Evolutionary conservation across 1,139 yeast species (phyloP).

Genomic region (Yamadazyma jaroonii): DNA sequence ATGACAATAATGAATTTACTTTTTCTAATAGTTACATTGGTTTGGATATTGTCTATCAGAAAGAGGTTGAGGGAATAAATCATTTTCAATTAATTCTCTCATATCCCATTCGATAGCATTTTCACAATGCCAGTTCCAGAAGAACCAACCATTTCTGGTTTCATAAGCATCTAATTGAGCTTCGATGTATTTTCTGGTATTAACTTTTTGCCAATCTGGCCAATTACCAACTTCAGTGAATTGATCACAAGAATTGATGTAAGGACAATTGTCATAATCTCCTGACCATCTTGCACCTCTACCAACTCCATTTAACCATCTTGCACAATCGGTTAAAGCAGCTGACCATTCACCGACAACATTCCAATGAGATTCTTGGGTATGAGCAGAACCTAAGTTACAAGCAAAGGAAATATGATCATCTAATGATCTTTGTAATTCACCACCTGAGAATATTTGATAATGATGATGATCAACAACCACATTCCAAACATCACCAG

Average conservation of each 20-base stretch:
- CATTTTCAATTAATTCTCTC: constrained; percentile 50
- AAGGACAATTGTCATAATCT: constrained; percentile 47
- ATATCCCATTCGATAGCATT: constrained; percentile 85
- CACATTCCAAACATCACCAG: constrained; percentile 55
- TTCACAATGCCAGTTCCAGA: constrained; percentile 95
- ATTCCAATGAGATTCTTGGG: constrained; percentile 65
- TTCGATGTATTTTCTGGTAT: constrained; percentile 73
- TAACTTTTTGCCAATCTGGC: constrained; percentile 53
- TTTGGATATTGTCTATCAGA: constrained; percentile 61
- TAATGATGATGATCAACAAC: constrained; percentile 90
- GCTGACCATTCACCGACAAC: constrained; percentile 93
- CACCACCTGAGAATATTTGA: constrained; percentile 73
- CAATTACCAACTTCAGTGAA: constrained; percentile 57
- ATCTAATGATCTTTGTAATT: constrained; percentile 54
- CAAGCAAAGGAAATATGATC: constrained; percentile 67
- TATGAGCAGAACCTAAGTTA: constrained; percentile 50
- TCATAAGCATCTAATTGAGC: constrained; percentile 89
- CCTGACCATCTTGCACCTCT: constrained; percentile 87
- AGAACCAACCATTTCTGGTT: constrained; percentile 73
- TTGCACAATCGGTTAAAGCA: constrained; percentile 90
- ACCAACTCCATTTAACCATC: constrained; percentile 90
- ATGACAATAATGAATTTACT: background rate
- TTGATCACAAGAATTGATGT: constrained; percentile 63
- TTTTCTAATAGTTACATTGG: constrained; percentile 52
- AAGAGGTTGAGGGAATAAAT: constrained; percentile 80